Conservation (phyloP, 2,329 filamentous ascomycete species). For the Cladophialophora psammophila region DNA sequence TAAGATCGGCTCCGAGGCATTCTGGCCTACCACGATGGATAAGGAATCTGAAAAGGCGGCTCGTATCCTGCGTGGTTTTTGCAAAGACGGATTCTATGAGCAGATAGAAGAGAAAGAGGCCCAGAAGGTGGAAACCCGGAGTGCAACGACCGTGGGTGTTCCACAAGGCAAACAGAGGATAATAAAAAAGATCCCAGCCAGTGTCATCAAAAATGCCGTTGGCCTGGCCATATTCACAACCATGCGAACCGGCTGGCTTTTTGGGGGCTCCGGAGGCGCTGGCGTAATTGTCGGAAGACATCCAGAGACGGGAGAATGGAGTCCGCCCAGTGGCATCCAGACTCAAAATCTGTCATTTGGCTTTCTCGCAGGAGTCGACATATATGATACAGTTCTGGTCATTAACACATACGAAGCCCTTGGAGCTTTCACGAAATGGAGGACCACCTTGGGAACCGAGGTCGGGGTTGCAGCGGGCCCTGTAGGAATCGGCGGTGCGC, state of each 20-base stretch:
- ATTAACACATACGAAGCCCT: slow-evolving; percentile 87
- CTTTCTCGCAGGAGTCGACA: slow-evolving; percentile 89
- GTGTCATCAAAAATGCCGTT: slow-evolving; percentile 86
- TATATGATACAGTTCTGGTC: slow-evolving; percentile 93
- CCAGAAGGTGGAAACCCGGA: slow-evolving; percentile 47
- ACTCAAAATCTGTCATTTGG: slow-evolving; percentile 88
- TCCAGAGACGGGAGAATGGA: slow-evolving; percentile 83
- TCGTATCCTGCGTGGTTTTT: slow-evolving; percentile 87
- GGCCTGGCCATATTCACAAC: slow-evolving; percentile 94
- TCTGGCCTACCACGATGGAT: slow-evolving; percentile 85
- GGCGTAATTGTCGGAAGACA: slow-evolving; percentile 85
- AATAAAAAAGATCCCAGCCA: slow-evolving; percentile 82
- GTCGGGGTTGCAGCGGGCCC: slow-evolving; percentile 79
- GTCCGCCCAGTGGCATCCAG: slow-evolving; percentile 87
- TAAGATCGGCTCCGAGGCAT: slow-evolving; percentile 80
- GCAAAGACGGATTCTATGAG: slow-evolving; percentile 76
- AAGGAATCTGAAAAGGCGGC: slow-evolving; percentile 92
- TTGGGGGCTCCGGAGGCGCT: slow-evolving; percentile 88
- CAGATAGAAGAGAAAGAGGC: slow-evolving; percentile 64
- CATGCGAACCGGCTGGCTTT: slow-evolving; percentile 91
- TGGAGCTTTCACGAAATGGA: slow-evolving; percentile 80
- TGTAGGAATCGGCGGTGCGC: slow-evolving; percentile 73
- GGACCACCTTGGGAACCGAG: slow-evolving; percentile 82
- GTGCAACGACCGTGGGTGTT: slow-evolving; percentile 41
- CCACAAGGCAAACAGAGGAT: slow-evolving; percentile 69